Evolutionary conservation across 805 yeast species (phyloP).

Genomic region (Candida awuae): DNA sequence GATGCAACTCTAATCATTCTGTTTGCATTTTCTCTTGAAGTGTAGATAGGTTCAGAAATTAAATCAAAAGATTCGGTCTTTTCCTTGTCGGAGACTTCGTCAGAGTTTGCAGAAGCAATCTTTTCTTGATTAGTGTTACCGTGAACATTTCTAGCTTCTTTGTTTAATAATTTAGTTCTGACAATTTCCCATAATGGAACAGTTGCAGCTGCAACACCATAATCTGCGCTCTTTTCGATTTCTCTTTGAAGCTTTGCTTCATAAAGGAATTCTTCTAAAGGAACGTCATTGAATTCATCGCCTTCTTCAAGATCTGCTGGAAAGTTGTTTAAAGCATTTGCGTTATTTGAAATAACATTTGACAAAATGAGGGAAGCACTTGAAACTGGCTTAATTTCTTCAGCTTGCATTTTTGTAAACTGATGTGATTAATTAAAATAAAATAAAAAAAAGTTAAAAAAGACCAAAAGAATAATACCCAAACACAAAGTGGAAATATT

Average conservation of each 20-base stretch:
- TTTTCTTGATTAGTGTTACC: background rate
- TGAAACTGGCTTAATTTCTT: slow-evolving; percentile 1
- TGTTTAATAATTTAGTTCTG: slow-evolving; percentile 4
- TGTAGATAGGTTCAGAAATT: slow-evolving; percentile 3
- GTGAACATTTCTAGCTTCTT: background rate
- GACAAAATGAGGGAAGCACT: background rate
- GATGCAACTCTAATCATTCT: slow-evolving; percentile 8
- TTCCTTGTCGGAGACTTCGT: background rate
- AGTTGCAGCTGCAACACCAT: slow-evolving; percentile 7
- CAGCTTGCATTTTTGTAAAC: background rate
- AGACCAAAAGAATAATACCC: no score
- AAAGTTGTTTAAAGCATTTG: slow-evolving; percentile 4
- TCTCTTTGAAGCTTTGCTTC: slow-evolving; percentile 8
- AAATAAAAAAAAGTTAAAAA: no score
- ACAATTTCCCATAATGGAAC: slow-evolving; percentile 7
- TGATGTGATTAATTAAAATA: no score
- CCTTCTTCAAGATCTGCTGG: background rate
- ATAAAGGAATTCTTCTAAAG: slow-evolving; percentile 7
- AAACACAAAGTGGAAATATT: no score
- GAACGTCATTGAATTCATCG: slow-evolving; percentile 6
- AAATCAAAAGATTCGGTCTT: background rate
- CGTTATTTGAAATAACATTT: slow-evolving; percentile 30
- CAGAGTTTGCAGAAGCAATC: background rate
- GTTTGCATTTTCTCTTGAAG: slow-evolving; percentile 8
- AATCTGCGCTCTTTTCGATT: slow-evolving; percentile 6